Conservation (phyloP, 495 filamentous ascomycete genomes). For the Paragyromitra xinjiangensis region DNA sequence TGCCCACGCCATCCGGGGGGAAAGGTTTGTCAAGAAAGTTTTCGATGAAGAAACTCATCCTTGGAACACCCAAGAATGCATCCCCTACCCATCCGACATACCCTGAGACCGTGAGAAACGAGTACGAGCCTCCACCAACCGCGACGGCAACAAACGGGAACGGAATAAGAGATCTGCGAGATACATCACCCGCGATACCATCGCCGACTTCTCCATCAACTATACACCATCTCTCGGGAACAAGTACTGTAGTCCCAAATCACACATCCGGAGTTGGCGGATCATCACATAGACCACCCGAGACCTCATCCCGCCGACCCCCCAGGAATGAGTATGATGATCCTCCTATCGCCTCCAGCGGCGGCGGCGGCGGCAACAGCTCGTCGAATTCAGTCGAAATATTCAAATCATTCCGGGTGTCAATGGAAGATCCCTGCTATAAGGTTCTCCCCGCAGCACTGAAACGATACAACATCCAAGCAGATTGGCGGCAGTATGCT, state of each 20-base stretch:
- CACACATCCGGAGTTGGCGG: constrained; percentile 26
- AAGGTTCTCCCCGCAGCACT: constrained; percentile 95
- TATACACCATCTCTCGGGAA: constrained; percentile 58
- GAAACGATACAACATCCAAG: constrained; percentile 97
- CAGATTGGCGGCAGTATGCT: constrained; percentile 95
- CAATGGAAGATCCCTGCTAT: constrained; percentile 96
- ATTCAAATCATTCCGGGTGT: constrained; percentile 97
- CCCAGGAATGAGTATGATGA: constrained; percentile 47
- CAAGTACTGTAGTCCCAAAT: constrained; percentile 59
- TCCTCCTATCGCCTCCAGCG: constrained; percentile 44
- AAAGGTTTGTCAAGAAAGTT: constrained; percentile 77
- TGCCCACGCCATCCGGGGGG: constrained; percentile 51
- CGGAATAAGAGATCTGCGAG: constrained; percentile 57
- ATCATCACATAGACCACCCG: constrained; percentile 42
- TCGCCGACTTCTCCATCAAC: constrained; percentile 77
- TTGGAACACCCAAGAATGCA: constrained; percentile 80
- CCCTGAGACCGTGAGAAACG: constrained; percentile 61
- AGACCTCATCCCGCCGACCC: constrained; percentile 36
- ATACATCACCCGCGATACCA: constrained; percentile 75
- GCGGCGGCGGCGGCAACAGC: neutral
- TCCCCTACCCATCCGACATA: constrained; percentile 76
- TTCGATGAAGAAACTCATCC: constrained; percentile 89
- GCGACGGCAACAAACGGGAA: constrained; percentile 42
- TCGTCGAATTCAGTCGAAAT: constrained; percentile 69
- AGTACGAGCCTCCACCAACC: constrained; percentile 65